Conservation (phyloP, 495 filamentous ascomycete species). For the Aspergillus indologenus region DNA sequence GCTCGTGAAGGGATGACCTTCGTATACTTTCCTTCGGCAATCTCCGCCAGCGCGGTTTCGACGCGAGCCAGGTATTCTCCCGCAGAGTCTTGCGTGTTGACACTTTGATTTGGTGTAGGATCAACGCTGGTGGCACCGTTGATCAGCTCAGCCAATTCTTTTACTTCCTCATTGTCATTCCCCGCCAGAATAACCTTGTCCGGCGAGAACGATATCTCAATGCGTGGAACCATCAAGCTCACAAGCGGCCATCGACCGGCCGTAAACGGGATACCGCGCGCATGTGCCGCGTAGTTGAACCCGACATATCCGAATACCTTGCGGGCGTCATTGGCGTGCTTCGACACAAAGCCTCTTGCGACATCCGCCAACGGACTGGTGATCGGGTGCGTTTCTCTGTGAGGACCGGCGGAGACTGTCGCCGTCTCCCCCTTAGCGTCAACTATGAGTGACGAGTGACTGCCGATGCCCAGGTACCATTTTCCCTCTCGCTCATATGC, state of each 20-base stretch:
- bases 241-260: slow-evolving; percentile 17
- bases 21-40: slow-evolving; percentile 10
- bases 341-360: slow-evolving; percentile 11
- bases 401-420: neutral
- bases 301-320: slow-evolving; percentile 17
- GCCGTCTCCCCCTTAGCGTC: slow-evolving; percentile 10
- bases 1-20: slow-evolving; percentile 19
- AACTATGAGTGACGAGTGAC: slow-evolving; percentile 12
- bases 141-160: neutral
- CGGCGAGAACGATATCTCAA: slow-evolving; percentile 7
- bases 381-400: slow-evolving; percentile 3
- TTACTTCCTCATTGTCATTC: slow-evolving; percentile 6
- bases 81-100: slow-evolving; percentile 8
- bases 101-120: neutral
- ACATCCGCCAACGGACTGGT: slow-evolving; percentile 2
- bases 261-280: slow-evolving; percentile 7
- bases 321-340: slow-evolving; percentile 1
- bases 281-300: slow-evolving; percentile 19
- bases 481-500: slow-evolving; percentile 14
- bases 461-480: slow-evolving; percentile 19
- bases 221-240: slow-evolving; percentile 11
- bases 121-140: neutral
- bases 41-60: slow-evolving; percentile 11
- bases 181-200: slow-evolving; percentile 11
- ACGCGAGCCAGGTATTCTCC: slow-evolving; percentile 12